Percentiles rank a stretch among this genome's conserved stretches.
Conservation (phyloP, 2,329 filamentous ascomycete species). For the Cladosporium sp. region DNA sequence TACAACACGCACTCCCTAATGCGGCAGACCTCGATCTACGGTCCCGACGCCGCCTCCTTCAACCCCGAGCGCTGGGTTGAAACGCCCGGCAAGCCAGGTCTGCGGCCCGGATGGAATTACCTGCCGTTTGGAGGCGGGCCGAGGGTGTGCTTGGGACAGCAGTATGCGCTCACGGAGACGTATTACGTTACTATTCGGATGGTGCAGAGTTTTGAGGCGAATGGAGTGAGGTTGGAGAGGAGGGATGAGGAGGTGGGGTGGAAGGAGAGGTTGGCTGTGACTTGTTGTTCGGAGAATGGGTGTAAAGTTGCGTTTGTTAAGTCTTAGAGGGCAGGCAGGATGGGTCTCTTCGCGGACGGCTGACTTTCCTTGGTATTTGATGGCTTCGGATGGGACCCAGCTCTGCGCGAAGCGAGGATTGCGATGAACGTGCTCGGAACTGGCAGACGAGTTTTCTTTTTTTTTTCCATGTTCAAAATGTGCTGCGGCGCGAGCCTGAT, state of each 20-base stretch:
- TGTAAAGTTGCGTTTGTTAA: slow-evolving; percentile 2
- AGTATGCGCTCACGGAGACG: slow-evolving; percentile 16
- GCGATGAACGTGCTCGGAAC: no score
- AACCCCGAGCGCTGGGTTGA: slow-evolving; percentile 27
- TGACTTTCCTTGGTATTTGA: no score
- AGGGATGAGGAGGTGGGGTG: slow-evolving; percentile 10
- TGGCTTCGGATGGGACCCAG: no score
- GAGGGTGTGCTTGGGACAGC: slow-evolving; percentile 17
- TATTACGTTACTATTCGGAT: slow-evolving; percentile 15
- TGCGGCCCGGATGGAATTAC: slow-evolving; percentile 13
- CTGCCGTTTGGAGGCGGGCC: slow-evolving; percentile 16
- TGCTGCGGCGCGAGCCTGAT: no score
- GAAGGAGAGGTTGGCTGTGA: slow-evolving; percentile 15
- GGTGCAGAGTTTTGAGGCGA: slow-evolving; percentile 13
- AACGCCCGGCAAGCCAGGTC: no score
- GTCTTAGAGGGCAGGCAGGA: no score
- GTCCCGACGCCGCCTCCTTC: slow-evolving; percentile 29
- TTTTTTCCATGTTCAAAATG: no score
- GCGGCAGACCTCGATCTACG: slow-evolving; percentile 24
- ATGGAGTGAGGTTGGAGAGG: slow-evolving; percentile 7
- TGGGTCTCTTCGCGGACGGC: no score
- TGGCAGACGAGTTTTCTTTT: no score
- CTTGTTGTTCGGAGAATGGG: slow-evolving; percentile 10
- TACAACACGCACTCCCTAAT: slow-evolving; percentile 28
- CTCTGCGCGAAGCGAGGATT: no score